Conservation (phyloP, 106 monocot species). For the Dioscorea zingiberensis region DNA sequence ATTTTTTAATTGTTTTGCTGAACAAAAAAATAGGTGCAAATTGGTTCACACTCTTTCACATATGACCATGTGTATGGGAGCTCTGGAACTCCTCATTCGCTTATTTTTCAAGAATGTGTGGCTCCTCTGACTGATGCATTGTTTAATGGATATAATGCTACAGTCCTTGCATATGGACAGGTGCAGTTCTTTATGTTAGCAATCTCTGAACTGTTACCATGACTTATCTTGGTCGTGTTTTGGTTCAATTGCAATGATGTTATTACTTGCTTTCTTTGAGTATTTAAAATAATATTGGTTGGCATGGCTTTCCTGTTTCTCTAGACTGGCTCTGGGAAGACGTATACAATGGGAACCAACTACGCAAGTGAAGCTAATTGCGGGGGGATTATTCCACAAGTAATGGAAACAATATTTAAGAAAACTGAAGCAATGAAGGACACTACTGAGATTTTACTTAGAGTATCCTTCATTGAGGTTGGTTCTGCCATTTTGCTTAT, state of each 20-base stretch:
- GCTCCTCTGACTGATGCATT: constrained; percentile 74
- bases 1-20: no score
- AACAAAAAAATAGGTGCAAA: constrained; percentile 59
- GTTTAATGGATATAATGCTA: constrained; percentile 90
- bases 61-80: constrained; percentile 89
- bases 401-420: constrained; percentile 70
- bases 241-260: no score
- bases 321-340: constrained; percentile 98
- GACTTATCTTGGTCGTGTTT: neutral
- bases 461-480: constrained; percentile 98
- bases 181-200: constrained; percentile 12
- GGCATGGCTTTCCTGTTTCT: neutral
- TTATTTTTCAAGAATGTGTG: constrained; percentile 69
- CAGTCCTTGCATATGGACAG: constrained; percentile 98
- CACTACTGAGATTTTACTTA: constrained; percentile 59
- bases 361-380: constrained; percentile 46
- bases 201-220: no score
- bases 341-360: constrained; percentile 98
- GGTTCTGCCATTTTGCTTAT: neutral
- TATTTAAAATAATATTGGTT: no score
- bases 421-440: constrained; percentile 46
- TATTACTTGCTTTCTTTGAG: neutral
- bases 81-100: constrained; percentile 32
- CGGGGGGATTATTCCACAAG: constrained; percentile 77
- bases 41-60: constrained; percentile 80